A percentile compares a stretch with the other conserved stretches of the same genome.
Evolutionary conservation across 495 filamentous ascomycete genomes (phyloP).

Genomic region (Xeromyces bisporus): DNA sequence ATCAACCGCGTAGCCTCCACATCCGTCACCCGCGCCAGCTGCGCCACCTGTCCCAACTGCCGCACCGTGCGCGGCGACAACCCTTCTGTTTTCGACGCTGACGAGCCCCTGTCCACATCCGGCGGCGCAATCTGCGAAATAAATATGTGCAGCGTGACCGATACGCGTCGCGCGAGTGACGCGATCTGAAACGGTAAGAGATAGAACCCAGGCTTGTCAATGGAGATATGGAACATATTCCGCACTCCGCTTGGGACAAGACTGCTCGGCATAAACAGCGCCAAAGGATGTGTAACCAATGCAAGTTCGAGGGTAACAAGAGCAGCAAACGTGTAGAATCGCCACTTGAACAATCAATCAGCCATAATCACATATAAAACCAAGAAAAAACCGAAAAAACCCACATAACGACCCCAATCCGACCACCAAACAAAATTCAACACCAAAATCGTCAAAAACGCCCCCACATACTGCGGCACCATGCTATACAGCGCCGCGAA

Average conservation of each 20-base stretch:
- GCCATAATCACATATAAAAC: slow-evolving; percentile 1
- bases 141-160: slow-evolving; percentile 74
- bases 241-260: slow-evolving; percentile 25
- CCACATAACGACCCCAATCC: slow-evolving; percentile 56
- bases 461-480: slow-evolving; percentile 48
- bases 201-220: slow-evolving; percentile 31
- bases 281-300: slow-evolving; percentile 46
- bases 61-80: slow-evolving; percentile 22
- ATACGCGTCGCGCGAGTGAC: slow-evolving; percentile 54
- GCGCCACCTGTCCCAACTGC: slow-evolving; percentile 24
- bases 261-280: slow-evolving; percentile 18
- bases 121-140: slow-evolving; percentile 55
- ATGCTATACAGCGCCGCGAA: slow-evolving; percentile 39
- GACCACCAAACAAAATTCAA: slow-evolving; percentile 64
- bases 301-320: slow-evolving; percentile 60
- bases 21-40: slow-evolving; percentile 38
- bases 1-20: slow-evolving; percentile 51
- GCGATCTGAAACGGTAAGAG: slow-evolving; percentile 85
- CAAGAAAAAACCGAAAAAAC: slow-evolving; percentile 5
- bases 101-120: slow-evolving; percentile 15
- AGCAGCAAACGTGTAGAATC: slow-evolving; percentile 56
- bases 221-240: slow-evolving; percentile 44
- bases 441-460: slow-evolving; percentile 44
- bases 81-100: slow-evolving; percentile 7
- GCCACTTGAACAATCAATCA: slow-evolving; percentile 40